A percentile compares a stretch with the other conserved stretches of the same genome.
Evolutionary conservation across 2,329 filamentous ascomycete genomes (phyloP).

Genomic region (Chalaropsis ovoidea): DNA sequence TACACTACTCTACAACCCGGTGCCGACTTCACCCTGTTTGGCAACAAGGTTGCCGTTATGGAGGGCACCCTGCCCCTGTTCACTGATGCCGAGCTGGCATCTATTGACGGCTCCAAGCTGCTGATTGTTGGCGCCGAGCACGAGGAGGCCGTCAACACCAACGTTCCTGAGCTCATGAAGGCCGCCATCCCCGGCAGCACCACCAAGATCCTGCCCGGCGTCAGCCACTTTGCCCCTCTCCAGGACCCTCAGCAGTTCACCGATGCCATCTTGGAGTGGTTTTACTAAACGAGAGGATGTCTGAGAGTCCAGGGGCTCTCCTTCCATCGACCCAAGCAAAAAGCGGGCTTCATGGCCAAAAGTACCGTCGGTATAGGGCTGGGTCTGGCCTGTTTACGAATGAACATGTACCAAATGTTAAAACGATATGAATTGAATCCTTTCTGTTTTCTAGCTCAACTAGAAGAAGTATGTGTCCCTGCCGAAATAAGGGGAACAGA

Average conservation of each 20-base stretch:
- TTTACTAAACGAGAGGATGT: constrained; percentile 23
- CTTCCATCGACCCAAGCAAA: background rate
- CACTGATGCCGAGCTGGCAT: constrained; percentile 30
- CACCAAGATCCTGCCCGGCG: constrained; percentile 32
- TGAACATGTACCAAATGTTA: background rate
- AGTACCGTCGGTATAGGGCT: background rate
- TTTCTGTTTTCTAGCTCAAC: background rate
- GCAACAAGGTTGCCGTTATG: constrained; percentile 33
- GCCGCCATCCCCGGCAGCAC: constrained; percentile 34
- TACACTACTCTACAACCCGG: constrained; percentile 33
- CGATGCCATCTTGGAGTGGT: constrained; percentile 30
- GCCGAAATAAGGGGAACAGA: too few species aligned
- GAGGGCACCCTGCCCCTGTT: constrained; percentile 34
- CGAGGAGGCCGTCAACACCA: constrained; percentile 36
- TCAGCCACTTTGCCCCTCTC: constrained; percentile 38
- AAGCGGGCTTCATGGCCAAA: constrained; percentile 1
- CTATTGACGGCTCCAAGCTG: constrained; percentile 30
- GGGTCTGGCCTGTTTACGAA: background rate
- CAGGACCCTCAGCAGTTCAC: constrained; percentile 35
- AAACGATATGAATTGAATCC: constrained; percentile 7
- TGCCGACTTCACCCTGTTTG: constrained; percentile 34
- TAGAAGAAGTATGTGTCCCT: too few species aligned
- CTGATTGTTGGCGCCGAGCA: constrained; percentile 31
- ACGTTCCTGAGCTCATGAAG: constrained; percentile 33
- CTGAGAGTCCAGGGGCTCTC: background rate